Conservation (phyloP, 2,329 filamentous ascomycete genomes). For the Arthrobotrys pseudoclavata region DNA sequence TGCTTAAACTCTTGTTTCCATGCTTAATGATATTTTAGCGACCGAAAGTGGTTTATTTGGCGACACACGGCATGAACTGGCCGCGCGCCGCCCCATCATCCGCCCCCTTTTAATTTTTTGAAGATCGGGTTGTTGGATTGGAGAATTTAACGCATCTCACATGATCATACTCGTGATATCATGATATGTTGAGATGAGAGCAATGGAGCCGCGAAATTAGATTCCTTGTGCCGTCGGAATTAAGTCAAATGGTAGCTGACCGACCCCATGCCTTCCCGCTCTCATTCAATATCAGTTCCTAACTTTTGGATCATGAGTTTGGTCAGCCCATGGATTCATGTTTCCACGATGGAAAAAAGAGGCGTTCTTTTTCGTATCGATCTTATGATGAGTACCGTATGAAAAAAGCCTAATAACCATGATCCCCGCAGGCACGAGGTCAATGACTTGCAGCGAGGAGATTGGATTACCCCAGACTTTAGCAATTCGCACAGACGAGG, state of each 20-base stretch:
- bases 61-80: slow-evolving; percentile 49
- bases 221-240: slow-evolving; percentile 38
- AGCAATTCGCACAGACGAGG: slow-evolving; percentile 29
- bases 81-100: slow-evolving; percentile 5
- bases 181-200: neutral
- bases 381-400: slow-evolving; percentile 30
- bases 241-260: slow-evolving; percentile 11
- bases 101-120: neutral
- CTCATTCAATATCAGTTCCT: slow-evolving; percentile 22
- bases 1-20: slow-evolving; percentile 28
- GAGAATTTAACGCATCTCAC: slow-evolving; percentile 10
- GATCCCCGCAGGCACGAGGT: slow-evolving; percentile 52
- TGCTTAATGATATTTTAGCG: slow-evolving; percentile 7
- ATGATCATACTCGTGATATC: slow-evolving; percentile 31
- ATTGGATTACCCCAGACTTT: slow-evolving; percentile 54
- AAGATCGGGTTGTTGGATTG: neutral
- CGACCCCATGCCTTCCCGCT: slow-evolving; percentile 36
- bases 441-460: slow-evolving; percentile 56
- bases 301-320: slow-evolving; percentile 28
- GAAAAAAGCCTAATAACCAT: slow-evolving; percentile 40
- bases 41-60: slow-evolving; percentile 35
- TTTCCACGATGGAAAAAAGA: neutral
- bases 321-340: slow-evolving; percentile 6
- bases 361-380: slow-evolving; percentile 5
- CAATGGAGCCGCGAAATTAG: slow-evolving; percentile 11